Evolutionary conservation across 139 green algal species (phyloP).

Genomic region (Desmodesmus armatus): DNA sequence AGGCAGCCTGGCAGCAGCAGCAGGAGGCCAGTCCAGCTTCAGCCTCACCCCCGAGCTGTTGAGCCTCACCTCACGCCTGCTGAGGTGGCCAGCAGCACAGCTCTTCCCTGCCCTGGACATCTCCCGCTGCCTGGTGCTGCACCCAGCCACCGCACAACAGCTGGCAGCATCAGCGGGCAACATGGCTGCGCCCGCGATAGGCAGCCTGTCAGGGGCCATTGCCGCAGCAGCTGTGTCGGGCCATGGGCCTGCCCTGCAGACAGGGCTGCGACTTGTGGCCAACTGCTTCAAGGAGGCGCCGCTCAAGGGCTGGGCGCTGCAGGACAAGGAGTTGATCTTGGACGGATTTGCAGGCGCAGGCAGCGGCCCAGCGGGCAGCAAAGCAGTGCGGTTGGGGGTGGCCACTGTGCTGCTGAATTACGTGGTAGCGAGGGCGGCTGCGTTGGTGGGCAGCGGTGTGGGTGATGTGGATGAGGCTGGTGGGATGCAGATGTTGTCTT

Average conservation of each 20-base stretch:
- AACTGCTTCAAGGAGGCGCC: conserved; percentile 67
- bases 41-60: conserved; percentile 31
- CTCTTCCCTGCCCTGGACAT: conserved; percentile 87
- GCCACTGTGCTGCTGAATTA: conserved; percentile 80
- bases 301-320: conserved; percentile 52
- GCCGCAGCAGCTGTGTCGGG: conserved; percentile 48
- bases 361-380: conserved; percentile 28
- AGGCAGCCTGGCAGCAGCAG: conserved; percentile 47
- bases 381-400: conserved; percentile 70
- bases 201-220: conserved; percentile 53
- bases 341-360: conserved; percentile 52
- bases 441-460: neutral
- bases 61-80: conserved; percentile 60
- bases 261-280: conserved; percentile 67
- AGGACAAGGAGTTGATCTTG: conserved; percentile 50
- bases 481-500: conserved; percentile 38
- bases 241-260: conserved; percentile 65
- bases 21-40: neutral
- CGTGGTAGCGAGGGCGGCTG: conserved; percentile 36
- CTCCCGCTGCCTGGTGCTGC: conserved; percentile 66
- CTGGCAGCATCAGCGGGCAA: conserved; percentile 44
- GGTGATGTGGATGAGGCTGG: neutral
- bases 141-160: conserved; percentile 46
- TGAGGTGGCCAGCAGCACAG: conserved; percentile 71
- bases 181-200: conserved; percentile 23